phyloP scores from a whole-genome alignment of 139 green algal genomes.

The Chlamydomonas sp. region DNA sequence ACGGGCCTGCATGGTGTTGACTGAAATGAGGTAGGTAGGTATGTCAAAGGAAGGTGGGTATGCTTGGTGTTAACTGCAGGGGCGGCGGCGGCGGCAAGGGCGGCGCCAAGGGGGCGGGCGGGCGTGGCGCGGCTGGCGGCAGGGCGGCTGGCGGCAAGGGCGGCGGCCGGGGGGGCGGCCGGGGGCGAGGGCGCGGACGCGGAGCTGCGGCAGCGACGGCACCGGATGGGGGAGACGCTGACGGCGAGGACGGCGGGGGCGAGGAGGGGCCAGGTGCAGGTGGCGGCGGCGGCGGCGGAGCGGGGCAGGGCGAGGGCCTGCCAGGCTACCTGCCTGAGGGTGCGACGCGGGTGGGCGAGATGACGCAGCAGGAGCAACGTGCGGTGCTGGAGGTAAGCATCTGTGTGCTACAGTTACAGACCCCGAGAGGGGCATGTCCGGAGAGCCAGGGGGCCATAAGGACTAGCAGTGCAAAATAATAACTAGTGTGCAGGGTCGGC shows the following conservation, averaged over 20 bases:
- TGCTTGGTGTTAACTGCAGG: too few species aligned
- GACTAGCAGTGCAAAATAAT: too few species aligned
- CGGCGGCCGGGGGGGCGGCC: conserved; percentile 7
- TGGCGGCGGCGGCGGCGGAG: neutral
- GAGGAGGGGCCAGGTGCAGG: too few species aligned
- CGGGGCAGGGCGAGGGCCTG: neutral
- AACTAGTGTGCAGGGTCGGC: too few species aligned
- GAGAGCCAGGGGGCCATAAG: too few species aligned
- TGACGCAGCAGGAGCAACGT: conserved; percentile 63
- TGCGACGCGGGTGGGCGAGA: conserved; percentile 21
- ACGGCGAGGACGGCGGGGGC: neutral
- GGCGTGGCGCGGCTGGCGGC: neutral
- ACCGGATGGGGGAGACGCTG: neutral
- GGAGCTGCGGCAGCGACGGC: neutral
- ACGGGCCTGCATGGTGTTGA: too few species aligned
- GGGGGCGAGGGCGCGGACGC: neutral
- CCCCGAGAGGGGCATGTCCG: too few species aligned
- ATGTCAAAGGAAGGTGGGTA: too few species aligned
- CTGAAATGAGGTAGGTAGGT: too few species aligned
- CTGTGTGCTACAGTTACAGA: too few species aligned
- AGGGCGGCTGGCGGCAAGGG: neutral
- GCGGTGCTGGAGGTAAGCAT: conserved; percentile 44
- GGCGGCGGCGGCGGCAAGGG: neutral
- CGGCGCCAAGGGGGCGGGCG: neutral
- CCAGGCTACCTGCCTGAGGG: too few species aligned